phyloP scores from a whole-genome alignment of 305 asterid species.

The Fraxinus sp. region DNA sequence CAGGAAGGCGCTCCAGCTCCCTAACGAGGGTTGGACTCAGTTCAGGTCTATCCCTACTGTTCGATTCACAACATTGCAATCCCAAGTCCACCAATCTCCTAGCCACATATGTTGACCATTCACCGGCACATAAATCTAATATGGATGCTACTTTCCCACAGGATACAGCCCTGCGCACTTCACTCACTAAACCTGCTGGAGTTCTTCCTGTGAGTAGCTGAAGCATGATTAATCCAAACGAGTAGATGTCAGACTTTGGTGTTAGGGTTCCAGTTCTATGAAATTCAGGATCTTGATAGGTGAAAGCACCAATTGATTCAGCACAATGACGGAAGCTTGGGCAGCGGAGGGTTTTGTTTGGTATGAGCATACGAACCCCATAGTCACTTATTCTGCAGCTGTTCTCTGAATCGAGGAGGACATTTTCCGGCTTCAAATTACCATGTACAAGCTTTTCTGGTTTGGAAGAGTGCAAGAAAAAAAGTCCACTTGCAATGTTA shows the following conservation, averaged over 20 bases:
- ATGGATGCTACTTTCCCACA: constrained; percentile 44
- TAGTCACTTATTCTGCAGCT: constrained; percentile 68
- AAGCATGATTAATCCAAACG: constrained; percentile 71
- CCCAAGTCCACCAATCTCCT: constrained; percentile 72
- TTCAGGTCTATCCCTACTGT: constrained; percentile 65
- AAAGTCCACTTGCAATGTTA: constrained; percentile 61
- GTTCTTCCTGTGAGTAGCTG: constrained; percentile 64
- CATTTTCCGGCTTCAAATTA: constrained; percentile 62
- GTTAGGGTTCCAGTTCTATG: constrained; percentile 54
- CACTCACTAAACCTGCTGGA: constrained; percentile 42
- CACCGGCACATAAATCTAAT: constrained; percentile 73
- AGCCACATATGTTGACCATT: constrained; percentile 63
- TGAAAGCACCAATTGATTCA: constrained; percentile 30
- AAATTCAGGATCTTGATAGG: constrained; percentile 70
- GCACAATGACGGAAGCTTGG: constrained; percentile 59
- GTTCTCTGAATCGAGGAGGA: constrained; percentile 54
- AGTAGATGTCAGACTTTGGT: constrained; percentile 63
- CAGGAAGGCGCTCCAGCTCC: constrained; percentile 61
- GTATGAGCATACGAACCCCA: constrained; percentile 49
- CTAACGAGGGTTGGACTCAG: constrained; percentile 49
- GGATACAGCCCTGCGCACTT: constrained; percentile 48
- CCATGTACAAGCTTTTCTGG: constrained; percentile 59
- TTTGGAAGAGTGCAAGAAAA: constrained; percentile 53
- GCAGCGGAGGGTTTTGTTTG: constrained; percentile 51
- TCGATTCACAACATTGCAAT: constrained; percentile 62